These are phyloP conservation scores for Lenzites betulinus DNA, from an alignment of 768 basidiomycete genomes.

Conservation along the genomic window DNA sequence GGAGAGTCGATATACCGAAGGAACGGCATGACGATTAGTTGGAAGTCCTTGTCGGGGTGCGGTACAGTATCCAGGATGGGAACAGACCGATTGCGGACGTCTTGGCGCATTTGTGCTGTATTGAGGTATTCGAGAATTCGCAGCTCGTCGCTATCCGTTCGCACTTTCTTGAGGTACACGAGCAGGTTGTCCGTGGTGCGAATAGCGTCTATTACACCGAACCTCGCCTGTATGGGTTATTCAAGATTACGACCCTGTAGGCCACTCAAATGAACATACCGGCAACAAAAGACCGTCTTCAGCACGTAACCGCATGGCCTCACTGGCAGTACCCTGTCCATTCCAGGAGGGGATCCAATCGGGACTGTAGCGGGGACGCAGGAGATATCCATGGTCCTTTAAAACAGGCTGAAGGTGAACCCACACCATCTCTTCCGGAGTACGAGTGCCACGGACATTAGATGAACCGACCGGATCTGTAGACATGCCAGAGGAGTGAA, in stretches of 20 bases:
- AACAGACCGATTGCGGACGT: conserved; percentile 23
- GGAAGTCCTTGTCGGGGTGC: background rate
- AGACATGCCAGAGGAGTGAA: too few relatives aligned
- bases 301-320: background rate
- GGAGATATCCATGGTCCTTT: conserved; percentile 20
- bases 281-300: background rate
- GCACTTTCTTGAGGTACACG: conserved; percentile 20
- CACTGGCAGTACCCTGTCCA: background rate
- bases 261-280: background rate
- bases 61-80: conserved; percentile 21
- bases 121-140: conserved; percentile 11
- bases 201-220: conserved; percentile 21
- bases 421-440: background rate
- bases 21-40: conserved; percentile 27
- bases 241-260: background rate
- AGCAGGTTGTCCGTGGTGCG: conserved; percentile 19
- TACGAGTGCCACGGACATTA: background rate
- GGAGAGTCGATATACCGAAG: conserved; percentile 23
- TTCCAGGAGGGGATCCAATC: conserved; percentile 17
- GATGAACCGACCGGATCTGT: too few relatives aligned
- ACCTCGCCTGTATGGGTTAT: too few relatives aligned
- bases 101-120: conserved; percentile 5
- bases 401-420: background rate
- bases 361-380: conserved; percentile 24
- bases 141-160: conserved; percentile 2